Evolutionary conservation across 257 asterid species (phyloP).

Genomic region (Lithospermum erythrorhizon): DNA sequence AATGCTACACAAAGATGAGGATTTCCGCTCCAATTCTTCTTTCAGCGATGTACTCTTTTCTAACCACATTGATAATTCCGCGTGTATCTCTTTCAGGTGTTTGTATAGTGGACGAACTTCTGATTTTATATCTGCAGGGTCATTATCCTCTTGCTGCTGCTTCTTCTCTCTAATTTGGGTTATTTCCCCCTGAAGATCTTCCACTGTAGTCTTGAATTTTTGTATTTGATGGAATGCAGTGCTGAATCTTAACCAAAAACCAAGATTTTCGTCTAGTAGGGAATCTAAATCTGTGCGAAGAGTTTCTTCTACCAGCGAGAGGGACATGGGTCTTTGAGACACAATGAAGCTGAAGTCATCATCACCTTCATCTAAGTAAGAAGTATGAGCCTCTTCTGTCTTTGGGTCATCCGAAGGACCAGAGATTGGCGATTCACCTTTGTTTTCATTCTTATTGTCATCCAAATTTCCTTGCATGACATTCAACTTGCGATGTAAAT

Average conservation of each 20-base stretch:
- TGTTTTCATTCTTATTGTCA: constrained; percentile 11
- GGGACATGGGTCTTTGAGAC: constrained; percentile 17
- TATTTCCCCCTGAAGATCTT: constrained; percentile 38
- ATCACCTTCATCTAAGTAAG: background rate
- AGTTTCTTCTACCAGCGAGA: constrained; percentile 33
- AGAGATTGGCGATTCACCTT: constrained; percentile 5
- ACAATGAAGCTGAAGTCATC: background rate
- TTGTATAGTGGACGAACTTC: constrained; percentile 74
- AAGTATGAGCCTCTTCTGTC: constrained; percentile 8
- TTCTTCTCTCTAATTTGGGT: constrained; percentile 21
- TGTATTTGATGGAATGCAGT: constrained; percentile 35
- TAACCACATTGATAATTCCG: constrained; percentile 67
- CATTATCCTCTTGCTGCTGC: constrained; percentile 19
- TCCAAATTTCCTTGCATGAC: constrained; percentile 13
- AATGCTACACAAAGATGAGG: constrained; percentile 53
- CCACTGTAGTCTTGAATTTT: constrained; percentile 42
- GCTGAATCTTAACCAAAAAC: constrained; percentile 65
- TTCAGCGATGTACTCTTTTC: constrained; percentile 53
- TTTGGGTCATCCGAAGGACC: constrained; percentile 13
- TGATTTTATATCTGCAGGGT: constrained; percentile 34
- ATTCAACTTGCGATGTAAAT: constrained; percentile 31
- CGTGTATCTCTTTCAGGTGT: constrained; percentile 71
- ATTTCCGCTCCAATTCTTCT: constrained; percentile 60
- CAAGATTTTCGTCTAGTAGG: constrained; percentile 40
- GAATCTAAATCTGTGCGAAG: constrained; percentile 38